These are phyloP conservation scores for Leccinum griseonigrum DNA, from an alignment of 1,284 basidiomycete species.

Conservation along the genomic window DNA sequence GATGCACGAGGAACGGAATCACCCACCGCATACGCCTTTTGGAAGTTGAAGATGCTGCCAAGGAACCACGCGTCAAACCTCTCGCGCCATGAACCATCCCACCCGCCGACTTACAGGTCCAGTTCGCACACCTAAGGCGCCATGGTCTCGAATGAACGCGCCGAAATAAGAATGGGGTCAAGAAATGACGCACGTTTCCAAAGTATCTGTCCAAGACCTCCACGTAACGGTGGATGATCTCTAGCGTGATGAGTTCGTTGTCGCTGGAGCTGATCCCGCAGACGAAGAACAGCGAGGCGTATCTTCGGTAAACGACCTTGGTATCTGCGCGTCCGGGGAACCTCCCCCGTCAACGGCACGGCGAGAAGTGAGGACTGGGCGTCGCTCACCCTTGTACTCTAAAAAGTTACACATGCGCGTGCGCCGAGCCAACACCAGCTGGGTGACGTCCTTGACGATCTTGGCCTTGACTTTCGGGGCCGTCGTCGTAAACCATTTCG, in stretches of 20 bases:
- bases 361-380: not conserved
- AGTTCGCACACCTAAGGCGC: slow-evolving; percentile 83
- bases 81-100: not conserved
- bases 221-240: slow-evolving; percentile 98
- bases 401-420: slow-evolving; percentile 99
- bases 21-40: slow-evolving; percentile 91
- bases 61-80: not conserved
- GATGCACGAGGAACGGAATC: not conserved
- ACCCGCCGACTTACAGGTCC: slow-evolving; percentile 65
- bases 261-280: slow-evolving; percentile 87
- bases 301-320: slow-evolving; percentile 97
- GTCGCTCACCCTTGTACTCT: slow-evolving; percentile 89
- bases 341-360: not conserved
- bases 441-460: slow-evolving; percentile 99
- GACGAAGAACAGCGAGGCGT: slow-evolving; percentile 98
- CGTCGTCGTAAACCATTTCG: slow-evolving; percentile 99
- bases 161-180: not conserved
- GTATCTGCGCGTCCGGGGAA: slow-evolving; percentile 53
- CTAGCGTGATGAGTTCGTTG: slow-evolving; percentile 92
- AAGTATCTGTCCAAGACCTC: slow-evolving; percentile 99
- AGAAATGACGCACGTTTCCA: slow-evolving; percentile 74
- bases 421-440: slow-evolving; percentile 92
- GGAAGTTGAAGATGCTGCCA: slow-evolving; percentile 93
- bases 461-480: slow-evolving; percentile 93
- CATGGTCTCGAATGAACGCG: not conserved